Evolutionary conservation across 768 basidiomycete species (phyloP), one percentile per base, ranked within the genome.

Genomic region (Lactarius sanguifluus): DNA sequence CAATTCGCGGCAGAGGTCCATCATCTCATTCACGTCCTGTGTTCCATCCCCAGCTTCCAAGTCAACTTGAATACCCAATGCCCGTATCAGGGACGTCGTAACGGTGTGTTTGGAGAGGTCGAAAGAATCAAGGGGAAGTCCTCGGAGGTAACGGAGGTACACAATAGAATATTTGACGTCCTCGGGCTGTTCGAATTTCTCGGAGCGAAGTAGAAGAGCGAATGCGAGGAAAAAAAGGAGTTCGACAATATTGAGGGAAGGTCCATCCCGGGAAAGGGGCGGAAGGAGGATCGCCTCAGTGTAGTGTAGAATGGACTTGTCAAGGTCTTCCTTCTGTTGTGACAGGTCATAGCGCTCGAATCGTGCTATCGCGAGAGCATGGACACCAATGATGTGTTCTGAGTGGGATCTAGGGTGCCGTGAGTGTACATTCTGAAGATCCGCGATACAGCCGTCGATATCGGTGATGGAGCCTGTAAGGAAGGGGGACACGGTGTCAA

Each of bases 291-390:
- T 52, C 0, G 25, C 25, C 23, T 52, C 25, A 10, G 23, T 25
- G 13, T 2, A 3, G 25, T 52, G 25, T 15, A 52, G 4, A 7
- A 52, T 25, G 13, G 5, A 25, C 50, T 52, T 52, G 50, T 52
- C 50, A 25, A 52, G 50, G 5, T 52, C 50, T 15, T 25, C 23
- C 6, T 28, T 52, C 13, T 25, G 12, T 5, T 2, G 23, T 52
- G 50, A 52, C 13, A 13, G 6, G 0, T 0, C 0, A 52, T 52
- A 28, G 1, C 25, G 25, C 0, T 0, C 0, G 5, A 13, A 16
- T 52, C 25, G 50, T 23, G 1, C 25, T 6, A 0, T 2, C 2
- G 5, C 25, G 13, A 52, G 50, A 25, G 5, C 16, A 4, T 15
- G 2, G 25, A 52, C 13, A 23, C 12, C 0, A 25, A 3, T 1